These are phyloP conservation scores for Xylona heveae DNA, from an alignment of 495 filamentous ascomycete genomes.

Conservation along the genomic window DNA sequence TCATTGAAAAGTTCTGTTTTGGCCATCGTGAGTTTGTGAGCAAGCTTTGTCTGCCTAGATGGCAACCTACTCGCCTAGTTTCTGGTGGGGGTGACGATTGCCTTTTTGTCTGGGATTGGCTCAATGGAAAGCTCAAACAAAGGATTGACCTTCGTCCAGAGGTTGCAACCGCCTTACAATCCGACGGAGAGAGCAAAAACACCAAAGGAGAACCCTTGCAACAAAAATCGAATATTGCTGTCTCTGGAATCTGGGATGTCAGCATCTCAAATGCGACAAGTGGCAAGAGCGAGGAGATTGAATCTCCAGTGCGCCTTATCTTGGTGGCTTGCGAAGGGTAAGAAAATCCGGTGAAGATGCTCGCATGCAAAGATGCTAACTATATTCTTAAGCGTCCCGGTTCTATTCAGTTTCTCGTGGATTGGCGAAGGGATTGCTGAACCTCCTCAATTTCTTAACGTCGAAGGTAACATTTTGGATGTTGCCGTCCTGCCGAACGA, in stretches of 20 bases:
- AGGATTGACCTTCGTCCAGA: slow-evolving; percentile 22
- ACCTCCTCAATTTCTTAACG: slow-evolving; percentile 23
- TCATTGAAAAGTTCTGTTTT: slow-evolving; percentile 77
- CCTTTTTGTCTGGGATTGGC: slow-evolving; percentile 72
- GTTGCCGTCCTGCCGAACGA: slow-evolving; percentile 17
- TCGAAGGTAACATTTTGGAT: slow-evolving; percentile 42
- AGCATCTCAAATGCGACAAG: slow-evolving; percentile 7
- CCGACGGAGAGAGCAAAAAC: too few species aligned
- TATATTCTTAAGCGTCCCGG: slow-evolving; percentile 26
- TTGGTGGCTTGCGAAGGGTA: slow-evolving; percentile 53
- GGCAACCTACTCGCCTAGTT: slow-evolving; percentile 36
- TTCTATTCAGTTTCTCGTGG: slow-evolving; percentile 35
- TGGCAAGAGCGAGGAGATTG: neutral
- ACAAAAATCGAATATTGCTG: slow-evolving; percentile 27
- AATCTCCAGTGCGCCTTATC: slow-evolving; percentile 15
- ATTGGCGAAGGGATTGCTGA: slow-evolving; percentile 11
- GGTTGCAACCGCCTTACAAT: neutral
- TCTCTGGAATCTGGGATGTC: slow-evolving; percentile 24
- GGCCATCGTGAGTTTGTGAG: slow-evolving; percentile 70
- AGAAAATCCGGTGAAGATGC: too few species aligned
- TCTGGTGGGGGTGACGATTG: slow-evolving; percentile 73
- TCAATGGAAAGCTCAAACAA: slow-evolving; percentile 25
- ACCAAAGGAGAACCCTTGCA: too few species aligned
- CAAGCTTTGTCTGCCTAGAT: slow-evolving; percentile 40
- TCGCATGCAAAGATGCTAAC: too few species aligned